These are phyloP conservation scores for Fusarium euwallaceae DNA, from an alignment of 2,329 filamentous ascomycete genomes.

Conservation along the genomic window DNA sequence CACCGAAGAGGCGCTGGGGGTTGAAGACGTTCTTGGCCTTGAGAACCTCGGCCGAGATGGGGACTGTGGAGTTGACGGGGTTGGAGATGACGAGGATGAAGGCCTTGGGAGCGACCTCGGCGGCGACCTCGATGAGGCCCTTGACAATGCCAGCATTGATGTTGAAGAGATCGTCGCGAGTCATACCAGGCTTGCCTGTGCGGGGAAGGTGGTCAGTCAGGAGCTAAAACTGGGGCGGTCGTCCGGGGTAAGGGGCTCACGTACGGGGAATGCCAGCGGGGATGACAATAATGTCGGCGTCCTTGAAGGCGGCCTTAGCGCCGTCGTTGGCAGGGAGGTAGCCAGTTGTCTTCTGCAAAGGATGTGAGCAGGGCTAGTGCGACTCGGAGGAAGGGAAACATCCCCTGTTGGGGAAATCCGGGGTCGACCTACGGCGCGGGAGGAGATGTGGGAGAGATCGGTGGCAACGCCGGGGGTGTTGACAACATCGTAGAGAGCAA, in stretches of 20 bases:
- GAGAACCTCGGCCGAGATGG: constrained; percentile 96
- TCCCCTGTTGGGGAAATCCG: constrained; percentile 26
- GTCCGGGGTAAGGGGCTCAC: constrained; percentile 53
- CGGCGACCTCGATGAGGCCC: constrained; percentile 88
- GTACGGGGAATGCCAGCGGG: constrained; percentile 97
- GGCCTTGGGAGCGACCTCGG: constrained; percentile 91
- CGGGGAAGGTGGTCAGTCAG: constrained; percentile 37
- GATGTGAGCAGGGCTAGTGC: constrained; percentile 48
- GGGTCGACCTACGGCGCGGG: constrained; percentile 74
- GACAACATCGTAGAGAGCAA: constrained; percentile 98
- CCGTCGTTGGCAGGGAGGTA: constrained; percentile 90
- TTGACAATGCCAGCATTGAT: constrained; percentile 99
- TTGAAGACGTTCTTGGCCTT: constrained; percentile 95
- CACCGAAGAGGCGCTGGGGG: constrained; percentile 95
- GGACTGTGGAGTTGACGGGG: constrained; percentile 99
- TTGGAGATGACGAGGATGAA: constrained; percentile 98
- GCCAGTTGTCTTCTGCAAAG: constrained; percentile 81
- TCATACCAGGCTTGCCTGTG: constrained; percentile 98
- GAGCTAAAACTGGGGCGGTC: constrained; percentile 33
- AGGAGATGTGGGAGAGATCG: constrained; percentile 97
- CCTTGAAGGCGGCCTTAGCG: constrained; percentile 88
- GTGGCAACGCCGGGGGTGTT: constrained; percentile 97
- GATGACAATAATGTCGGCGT: constrained; percentile 96
- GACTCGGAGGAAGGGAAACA: constrained; percentile 42
- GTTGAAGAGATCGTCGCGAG: constrained; percentile 99